phyloP scores from a whole-genome alignment of 768 basidiomycete species.

The Scleroderma citrinum region DNA sequence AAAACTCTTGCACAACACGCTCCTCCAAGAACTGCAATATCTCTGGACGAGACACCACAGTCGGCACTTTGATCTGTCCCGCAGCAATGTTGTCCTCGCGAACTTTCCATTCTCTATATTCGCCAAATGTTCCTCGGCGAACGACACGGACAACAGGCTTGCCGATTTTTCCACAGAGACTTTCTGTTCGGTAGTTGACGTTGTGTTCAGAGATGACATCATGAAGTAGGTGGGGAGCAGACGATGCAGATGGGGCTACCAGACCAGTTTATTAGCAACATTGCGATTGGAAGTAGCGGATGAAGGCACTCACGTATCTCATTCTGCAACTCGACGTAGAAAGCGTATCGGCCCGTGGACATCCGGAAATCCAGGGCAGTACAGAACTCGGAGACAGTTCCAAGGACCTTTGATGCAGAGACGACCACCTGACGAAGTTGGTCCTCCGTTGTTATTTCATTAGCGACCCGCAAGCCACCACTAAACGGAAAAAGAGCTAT shows the following conservation, averaged over 20 bases:
- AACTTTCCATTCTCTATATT: slow-evolving; percentile 18
- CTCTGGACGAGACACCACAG: slow-evolving; percentile 11
- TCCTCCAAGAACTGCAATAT: slow-evolving; percentile 11
- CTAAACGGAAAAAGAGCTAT: slow-evolving; percentile 3
- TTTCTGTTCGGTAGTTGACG: slow-evolving; percentile 13
- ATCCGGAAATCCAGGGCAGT: slow-evolving; percentile 15
- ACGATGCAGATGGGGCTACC: slow-evolving; percentile 1
- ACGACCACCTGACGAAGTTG: slow-evolving; percentile 14
- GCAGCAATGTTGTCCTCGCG: slow-evolving; percentile 9
- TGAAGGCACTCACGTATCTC: slow-evolving; percentile 5
- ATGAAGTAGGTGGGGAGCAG: slow-evolving; percentile 5
- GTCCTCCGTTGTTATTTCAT: slow-evolving; percentile 18
- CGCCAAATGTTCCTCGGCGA: slow-evolving; percentile 13
- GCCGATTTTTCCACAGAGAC: slow-evolving; percentile 3
- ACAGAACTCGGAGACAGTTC: slow-evolving; percentile 17
- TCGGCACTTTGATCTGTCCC: slow-evolving; percentile 17
- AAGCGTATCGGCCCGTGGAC: slow-evolving; percentile 12
- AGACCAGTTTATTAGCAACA: not conserved
- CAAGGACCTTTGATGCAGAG: slow-evolving; percentile 11
- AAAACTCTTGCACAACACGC: slow-evolving; percentile 12
- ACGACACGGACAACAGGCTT: slow-evolving; percentile 13
- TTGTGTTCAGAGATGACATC: slow-evolving; percentile 8
- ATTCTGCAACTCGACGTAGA: slow-evolving; percentile 14
- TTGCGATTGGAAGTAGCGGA: not conserved
- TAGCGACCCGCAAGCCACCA: slow-evolving; percentile 14